Evolutionary conservation across 768 basidiomycete genomes (phyloP).

Genomic region (Candolleomyces aberdarensis): DNA sequence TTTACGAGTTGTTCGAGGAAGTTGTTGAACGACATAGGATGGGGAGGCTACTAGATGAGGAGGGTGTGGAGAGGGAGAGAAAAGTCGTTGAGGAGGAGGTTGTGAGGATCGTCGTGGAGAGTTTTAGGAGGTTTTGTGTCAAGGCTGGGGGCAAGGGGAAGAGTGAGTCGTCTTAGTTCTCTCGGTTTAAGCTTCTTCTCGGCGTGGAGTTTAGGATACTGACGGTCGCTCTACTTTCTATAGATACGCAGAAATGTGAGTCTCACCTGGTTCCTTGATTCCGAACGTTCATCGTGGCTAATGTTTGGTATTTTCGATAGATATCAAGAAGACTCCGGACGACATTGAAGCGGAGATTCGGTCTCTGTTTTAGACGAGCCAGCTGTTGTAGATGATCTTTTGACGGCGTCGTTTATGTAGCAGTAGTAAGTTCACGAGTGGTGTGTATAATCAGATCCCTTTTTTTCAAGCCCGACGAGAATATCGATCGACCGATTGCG

Average conservation of each 20-base stretch:
- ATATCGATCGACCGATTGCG: no score
- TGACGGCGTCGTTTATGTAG: conserved; percentile 74
- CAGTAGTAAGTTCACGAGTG: conserved; percentile 56
- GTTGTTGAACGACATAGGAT: conserved; percentile 71
- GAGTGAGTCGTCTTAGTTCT: conserved; percentile 43
- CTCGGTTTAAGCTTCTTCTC: neutral
- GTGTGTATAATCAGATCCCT: no score
- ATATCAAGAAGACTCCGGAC: conserved; percentile 75
- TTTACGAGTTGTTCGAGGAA: conserved; percentile 80
- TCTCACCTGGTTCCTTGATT: neutral
- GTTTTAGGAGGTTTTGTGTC: conserved; percentile 71
- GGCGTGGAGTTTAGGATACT: neutral
- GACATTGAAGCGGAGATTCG: conserved; percentile 71
- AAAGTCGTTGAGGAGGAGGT: conserved; percentile 67
- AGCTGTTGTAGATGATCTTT: neutral
- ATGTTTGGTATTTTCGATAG: conserved; percentile 32
- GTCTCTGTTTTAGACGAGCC: conserved; percentile 42
- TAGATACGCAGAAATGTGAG: conserved; percentile 74
- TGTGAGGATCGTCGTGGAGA: conserved; percentile 72
- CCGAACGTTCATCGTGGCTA: neutral
- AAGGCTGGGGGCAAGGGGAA: conserved; percentile 75
- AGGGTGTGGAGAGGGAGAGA: conserved; percentile 56
- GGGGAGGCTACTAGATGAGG: conserved; percentile 62
- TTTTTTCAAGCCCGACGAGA: no score
- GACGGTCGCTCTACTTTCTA: neutral